Percentiles rank a stretch among this genome's conserved stretches.
Conservation (phyloP, 1,284 basidiomycete genomes). For the Athelia psychrophila region DNA sequence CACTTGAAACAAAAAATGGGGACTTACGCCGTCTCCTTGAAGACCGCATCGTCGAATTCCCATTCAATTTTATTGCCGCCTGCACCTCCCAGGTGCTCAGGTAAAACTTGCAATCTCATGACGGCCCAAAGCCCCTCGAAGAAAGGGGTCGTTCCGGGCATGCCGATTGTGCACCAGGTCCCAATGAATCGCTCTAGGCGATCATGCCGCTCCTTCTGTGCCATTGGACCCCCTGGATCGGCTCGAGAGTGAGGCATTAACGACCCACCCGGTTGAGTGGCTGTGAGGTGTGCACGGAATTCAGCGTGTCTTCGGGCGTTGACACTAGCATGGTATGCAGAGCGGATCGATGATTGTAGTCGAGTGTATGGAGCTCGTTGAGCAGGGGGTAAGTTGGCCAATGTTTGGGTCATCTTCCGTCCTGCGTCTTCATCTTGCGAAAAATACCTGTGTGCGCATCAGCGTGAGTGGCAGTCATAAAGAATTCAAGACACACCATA, state of each 20-base stretch:
- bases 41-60: slow-evolving; percentile 82
- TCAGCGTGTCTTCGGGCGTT: slow-evolving; percentile 68
- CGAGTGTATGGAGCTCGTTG: slow-evolving; percentile 76
- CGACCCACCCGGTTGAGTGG: slow-evolving; percentile 71
- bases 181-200: slow-evolving; percentile 67
- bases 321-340: slow-evolving; percentile 71
- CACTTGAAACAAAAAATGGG: slow-evolving; percentile 2
- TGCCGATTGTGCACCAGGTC: slow-evolving; percentile 76
- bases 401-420: slow-evolving; percentile 71
- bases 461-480: slow-evolving; percentile 1
- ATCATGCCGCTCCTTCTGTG: slow-evolving; percentile 73
- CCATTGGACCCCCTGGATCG: slow-evolving; percentile 53
- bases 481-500: slow-evolving; percentile 53
- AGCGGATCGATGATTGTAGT: slow-evolving; percentile 72
- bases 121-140: slow-evolving; percentile 75
- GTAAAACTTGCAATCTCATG: slow-evolving; percentile 70
- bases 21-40: slow-evolving; percentile 80
- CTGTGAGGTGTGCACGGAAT: slow-evolving; percentile 71
- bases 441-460: slow-evolving; percentile 57
- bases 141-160: slow-evolving; percentile 80
- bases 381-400: slow-evolving; percentile 70
- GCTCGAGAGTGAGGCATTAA: slow-evolving; percentile 66
- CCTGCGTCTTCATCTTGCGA: slow-evolving; percentile 73
- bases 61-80: slow-evolving; percentile 65
- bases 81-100: slow-evolving; percentile 70